Percentiles rank a stretch among this genome's conserved stretches.
Conservation (phyloP, 768 basidiomycete species). For the Suillus paluster region DNA sequence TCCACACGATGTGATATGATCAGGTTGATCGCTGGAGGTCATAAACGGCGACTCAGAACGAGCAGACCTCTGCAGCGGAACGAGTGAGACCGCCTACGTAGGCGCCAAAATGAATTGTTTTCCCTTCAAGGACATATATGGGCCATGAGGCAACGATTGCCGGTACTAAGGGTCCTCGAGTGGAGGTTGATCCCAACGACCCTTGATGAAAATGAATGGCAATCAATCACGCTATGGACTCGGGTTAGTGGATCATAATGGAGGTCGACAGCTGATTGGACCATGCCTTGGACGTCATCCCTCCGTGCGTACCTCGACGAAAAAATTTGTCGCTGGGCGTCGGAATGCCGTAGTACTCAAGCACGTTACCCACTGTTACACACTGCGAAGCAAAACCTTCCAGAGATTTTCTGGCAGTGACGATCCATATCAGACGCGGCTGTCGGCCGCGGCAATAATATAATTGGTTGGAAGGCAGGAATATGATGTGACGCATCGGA, state of each 20-base stretch:
- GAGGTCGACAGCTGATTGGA: not conserved
- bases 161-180: not conserved
- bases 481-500: not conserved
- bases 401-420: not conserved
- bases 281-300: not conserved
- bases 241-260: not conserved
- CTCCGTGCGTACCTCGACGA: not conserved
- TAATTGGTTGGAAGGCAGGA: not conserved
- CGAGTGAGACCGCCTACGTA: not conserved
- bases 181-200: not conserved
- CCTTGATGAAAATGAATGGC: not conserved
- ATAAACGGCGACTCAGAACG: not conserved
- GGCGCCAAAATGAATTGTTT: not conserved
- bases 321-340: not conserved
- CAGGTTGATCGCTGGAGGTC: not conserved
- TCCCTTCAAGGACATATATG: not conserved
- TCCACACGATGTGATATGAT: not conserved
- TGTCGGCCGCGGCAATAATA: not conserved
- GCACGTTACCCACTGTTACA: not conserved
- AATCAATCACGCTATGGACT: slow-evolving; percentile 7
- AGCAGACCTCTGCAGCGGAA: not conserved
- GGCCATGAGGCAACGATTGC: not conserved
- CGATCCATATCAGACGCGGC: no score
- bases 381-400: not conserved
- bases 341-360: not conserved